Percentiles rank a stretch among this genome's conserved stretches.
Evolutionary conservation across 2,329 filamentous ascomycete genomes (phyloP).

Genomic region (Sclerotinia nivalis): DNA sequence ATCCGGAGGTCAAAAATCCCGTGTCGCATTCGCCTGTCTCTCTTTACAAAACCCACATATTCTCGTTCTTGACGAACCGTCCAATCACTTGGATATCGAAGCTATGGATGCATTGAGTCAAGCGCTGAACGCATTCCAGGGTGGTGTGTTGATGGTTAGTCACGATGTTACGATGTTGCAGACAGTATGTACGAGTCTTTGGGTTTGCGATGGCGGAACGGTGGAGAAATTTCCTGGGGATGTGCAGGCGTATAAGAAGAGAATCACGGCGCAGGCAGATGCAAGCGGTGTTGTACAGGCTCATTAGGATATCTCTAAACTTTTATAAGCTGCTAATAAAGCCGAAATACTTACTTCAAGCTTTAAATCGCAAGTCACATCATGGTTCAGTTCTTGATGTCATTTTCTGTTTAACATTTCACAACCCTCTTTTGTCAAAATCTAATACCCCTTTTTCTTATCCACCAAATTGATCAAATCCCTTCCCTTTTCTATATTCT

Average conservation of each 20-base stretch:
- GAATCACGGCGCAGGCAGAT: slow-evolving; percentile 86
- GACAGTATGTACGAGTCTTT: slow-evolving; percentile 89
- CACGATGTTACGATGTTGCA: slow-evolving; percentile 99
- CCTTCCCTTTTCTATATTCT: slow-evolving; percentile 52
- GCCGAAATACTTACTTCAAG: not conserved
- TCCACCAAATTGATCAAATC: slow-evolving; percentile 62
- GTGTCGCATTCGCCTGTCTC: slow-evolving; percentile 96
- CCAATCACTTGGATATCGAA: slow-evolving; percentile 98
- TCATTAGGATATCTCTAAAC: slow-evolving; percentile 30
- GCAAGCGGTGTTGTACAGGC: slow-evolving; percentile 70
- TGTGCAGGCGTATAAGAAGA: slow-evolving; percentile 96
- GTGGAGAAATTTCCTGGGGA: slow-evolving; percentile 96
- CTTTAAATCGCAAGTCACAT: not conserved
- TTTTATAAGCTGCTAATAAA: not conserved
- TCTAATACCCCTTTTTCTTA: slow-evolving; percentile 60
- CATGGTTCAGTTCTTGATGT: not conserved
- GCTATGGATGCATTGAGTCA: slow-evolving; percentile 90
- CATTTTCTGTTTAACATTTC: not conserved
- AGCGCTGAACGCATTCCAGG: slow-evolving; percentile 83
- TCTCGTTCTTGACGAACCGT: slow-evolving; percentile 95
- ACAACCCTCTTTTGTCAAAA: not conserved
- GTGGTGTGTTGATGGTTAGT: slow-evolving; percentile 96
- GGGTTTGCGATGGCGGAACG: slow-evolving; percentile 93
- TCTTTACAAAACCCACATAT: slow-evolving; percentile 95
- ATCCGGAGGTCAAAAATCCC: slow-evolving; percentile 96